Base-by-base conservation (phyloP, 306 rosid genomes). In the Malus orientalis region DNA sequence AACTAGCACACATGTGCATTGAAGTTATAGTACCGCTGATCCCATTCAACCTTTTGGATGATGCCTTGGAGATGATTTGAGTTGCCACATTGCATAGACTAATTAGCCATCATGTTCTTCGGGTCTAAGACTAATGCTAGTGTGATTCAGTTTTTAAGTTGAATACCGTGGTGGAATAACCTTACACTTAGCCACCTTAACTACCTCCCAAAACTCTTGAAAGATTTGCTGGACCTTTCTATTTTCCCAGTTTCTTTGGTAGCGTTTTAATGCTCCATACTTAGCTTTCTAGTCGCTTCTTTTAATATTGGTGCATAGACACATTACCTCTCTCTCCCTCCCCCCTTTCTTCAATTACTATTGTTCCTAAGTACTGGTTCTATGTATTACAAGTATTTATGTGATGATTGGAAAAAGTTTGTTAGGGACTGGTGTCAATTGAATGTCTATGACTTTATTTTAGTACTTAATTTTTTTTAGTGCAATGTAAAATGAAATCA, bases 401-500 rank as follows among this genome's bases (percentile, higher is more conserved):
- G 44, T 63, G 22, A 30, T 6, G 7, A 36, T 32, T 53, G 18
- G 32, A 38, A 11, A 23, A 44, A 67, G 51, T 64, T 76, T 70
- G 38, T 25, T 32, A 27, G 40, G 68, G 42, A 29, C 47, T 4
- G 4, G 27, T 4, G 70, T 19, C 47, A 33, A 51, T 19, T 18
- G 8, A 57, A 60, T 73, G n/a, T 40, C 42, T 18, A 62, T 76
- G 67, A 25, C 29, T 74, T 45, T 54, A 49, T 80, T 13, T 53
- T 29, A 11, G 42, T 71, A 64, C 67, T n/a, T 58, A 38, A 13
- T 30, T 70, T 44, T 70, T 44, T 25, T 27, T 7, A 16, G 14
- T 4, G 42, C 25, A 70, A 23, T 70, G 70, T 82, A 47, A 75
- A 47, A 19, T 76, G 77, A 71, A 78, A 30, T 60, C 36, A 32